Percentiles rank a stretch among this genome's conserved stretches.
These are phyloP conservation scores for Fusarium falciforme DNA, from an alignment of 2,329 filamentous ascomycete genomes.

Conservation along the genomic window DNA sequence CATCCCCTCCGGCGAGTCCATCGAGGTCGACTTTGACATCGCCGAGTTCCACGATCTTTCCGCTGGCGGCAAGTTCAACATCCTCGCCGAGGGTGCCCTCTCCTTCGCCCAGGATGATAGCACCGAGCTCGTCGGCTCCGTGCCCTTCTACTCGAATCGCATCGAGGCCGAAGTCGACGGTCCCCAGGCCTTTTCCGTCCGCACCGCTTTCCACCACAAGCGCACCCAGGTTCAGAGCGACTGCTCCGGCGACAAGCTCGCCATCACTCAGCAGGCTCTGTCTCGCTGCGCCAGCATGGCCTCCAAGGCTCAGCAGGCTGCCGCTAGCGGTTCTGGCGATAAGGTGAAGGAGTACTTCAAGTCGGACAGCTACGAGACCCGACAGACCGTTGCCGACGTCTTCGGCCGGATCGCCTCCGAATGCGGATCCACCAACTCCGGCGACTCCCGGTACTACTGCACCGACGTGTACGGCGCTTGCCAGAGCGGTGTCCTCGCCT, in stretches of 20 bases:
- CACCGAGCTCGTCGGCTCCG: conserved; percentile 64
- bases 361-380: conserved; percentile 57
- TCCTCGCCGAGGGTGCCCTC: conserved; percentile 67
- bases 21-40: conserved; percentile 65
- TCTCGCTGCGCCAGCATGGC: conserved; percentile 66
- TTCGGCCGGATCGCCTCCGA: conserved; percentile 64
- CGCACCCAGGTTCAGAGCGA: conserved; percentile 64
- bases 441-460: conserved; percentile 68
- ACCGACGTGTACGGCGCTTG: conserved; percentile 67
- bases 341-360: conserved; percentile 74
- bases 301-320: conserved; percentile 61
- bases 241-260: conserved; percentile 62
- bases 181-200: conserved; percentile 61
- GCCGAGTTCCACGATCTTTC: conserved; percentile 66
- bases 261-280: conserved; percentile 62
- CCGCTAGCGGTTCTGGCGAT: conserved; percentile 58
- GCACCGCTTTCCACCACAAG: conserved; percentile 60
- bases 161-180: conserved; percentile 69
- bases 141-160: conserved; percentile 69
- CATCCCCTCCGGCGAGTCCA: conserved; percentile 60
- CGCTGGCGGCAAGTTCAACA: conserved; percentile 64
- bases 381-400: conserved; percentile 63
- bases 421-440: conserved; percentile 61
- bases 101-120: conserved; percentile 64
- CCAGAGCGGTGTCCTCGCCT: conserved; percentile 64